phyloP scores from a whole-genome alignment of 2,329 filamentous ascomycete genomes.

The Cercospora brassicicola region DNA sequence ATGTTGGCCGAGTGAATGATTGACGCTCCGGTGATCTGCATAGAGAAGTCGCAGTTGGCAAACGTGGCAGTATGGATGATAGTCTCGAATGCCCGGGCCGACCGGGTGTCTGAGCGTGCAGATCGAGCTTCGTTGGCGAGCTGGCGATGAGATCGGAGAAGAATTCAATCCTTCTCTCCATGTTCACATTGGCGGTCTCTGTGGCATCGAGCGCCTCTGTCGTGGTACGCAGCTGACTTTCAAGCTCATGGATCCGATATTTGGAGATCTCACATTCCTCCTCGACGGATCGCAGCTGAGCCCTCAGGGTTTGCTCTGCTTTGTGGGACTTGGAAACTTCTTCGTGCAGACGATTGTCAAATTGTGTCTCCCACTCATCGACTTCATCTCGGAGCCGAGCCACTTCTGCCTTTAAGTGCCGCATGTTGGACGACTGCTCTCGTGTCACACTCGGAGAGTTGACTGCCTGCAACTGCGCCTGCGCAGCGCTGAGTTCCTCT shows the following conservation, averaged over 20 bases:
- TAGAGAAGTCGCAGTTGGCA: slow-evolving; percentile 37
- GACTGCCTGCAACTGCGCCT: slow-evolving; percentile 43
- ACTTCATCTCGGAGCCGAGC: slow-evolving; percentile 39
- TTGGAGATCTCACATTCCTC: slow-evolving; percentile 33
- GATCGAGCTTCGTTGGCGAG: slow-evolving; percentile 41
- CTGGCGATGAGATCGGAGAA: slow-evolving; percentile 42
- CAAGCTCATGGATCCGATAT: slow-evolving; percentile 39
- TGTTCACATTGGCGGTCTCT: slow-evolving; percentile 40
- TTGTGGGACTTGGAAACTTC: slow-evolving; percentile 34
- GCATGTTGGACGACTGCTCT: slow-evolving; percentile 41
- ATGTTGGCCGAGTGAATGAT: slow-evolving; percentile 20
- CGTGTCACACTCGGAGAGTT: slow-evolving; percentile 44
- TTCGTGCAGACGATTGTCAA: slow-evolving; percentile 40
- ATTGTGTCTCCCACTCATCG: slow-evolving; percentile 41
- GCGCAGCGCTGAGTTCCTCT: slow-evolving; percentile 45
- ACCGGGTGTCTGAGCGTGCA: slow-evolving; percentile 35
- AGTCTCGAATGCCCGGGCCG: slow-evolving; percentile 34
- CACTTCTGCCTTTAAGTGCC: slow-evolving; percentile 39
- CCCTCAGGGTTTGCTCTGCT: slow-evolving; percentile 35
- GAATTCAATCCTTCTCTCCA: slow-evolving; percentile 43
- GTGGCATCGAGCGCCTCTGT: slow-evolving; percentile 37
- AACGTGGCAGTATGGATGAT: slow-evolving; percentile 39
- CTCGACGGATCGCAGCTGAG: slow-evolving; percentile 35
- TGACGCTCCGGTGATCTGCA: slow-evolving; percentile 31
- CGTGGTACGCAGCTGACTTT: slow-evolving; percentile 36